Evolutionary conservation across 306 rosid genomes (phyloP), one percentile per base, ranked within the genome.

Genomic region (Bauhinia variegata): DNA sequence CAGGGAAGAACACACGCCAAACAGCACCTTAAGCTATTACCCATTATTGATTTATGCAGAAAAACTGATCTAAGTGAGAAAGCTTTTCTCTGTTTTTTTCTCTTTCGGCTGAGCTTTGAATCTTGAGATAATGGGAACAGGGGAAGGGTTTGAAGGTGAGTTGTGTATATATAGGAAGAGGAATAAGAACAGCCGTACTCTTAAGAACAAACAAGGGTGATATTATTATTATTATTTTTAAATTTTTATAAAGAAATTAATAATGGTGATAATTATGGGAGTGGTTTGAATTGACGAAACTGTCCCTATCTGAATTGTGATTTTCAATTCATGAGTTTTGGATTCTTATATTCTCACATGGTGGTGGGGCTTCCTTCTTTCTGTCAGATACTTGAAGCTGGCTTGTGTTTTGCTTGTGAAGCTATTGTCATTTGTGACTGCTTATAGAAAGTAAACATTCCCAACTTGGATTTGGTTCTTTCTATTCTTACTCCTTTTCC

Each of bases 1-100:
- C 91, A 92, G 0, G 98, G 98, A 72, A 92, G 84, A 70, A 88
- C 89, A 65, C 98, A 92, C 56, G 93, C 98, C 83, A 92, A 79
- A 83, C 96, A 92, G 54, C 96, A 85, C 89, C 89, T 87, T 75
- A 92, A 74, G 78, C 88, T 84, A 59, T 92, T 92, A 6, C 98
- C 98, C 98, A 92, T 92, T 30, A 17, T 11, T 6, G 11, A 14
- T 5, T 51, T 54, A 54, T 63, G 30, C 11, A 32, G 8, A 13
- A 60, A 15, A 23, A 46, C 47, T 31, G 63, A 23, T 79, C 31
- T 30, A 23, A 23, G 28, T 63, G 60, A 34, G 50, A 71, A 17
- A 13, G 31, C 15, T 11, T 15, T 5, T 30, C 11, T 33, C 32
- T 15, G 16, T 68, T 70, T 54, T 37, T 67, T n/a, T n/a, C n/a